Conservation (phyloP, 352 stramenopile genomes). For the Phytophthora rubi region DNA sequence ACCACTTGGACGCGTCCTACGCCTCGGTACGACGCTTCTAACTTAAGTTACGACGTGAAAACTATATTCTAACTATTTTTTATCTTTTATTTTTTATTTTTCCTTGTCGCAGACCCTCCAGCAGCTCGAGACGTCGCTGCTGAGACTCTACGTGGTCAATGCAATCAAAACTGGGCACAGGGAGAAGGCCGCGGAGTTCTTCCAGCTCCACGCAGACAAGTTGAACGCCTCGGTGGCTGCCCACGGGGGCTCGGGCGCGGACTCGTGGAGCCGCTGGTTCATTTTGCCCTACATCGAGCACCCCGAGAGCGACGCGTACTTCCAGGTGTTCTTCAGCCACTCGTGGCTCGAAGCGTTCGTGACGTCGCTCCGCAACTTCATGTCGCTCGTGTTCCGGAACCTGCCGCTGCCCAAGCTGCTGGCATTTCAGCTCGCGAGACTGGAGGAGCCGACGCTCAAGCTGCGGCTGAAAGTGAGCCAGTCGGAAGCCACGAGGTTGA, state of each 20-base stretch:
- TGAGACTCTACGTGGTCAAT: constrained; percentile 82
- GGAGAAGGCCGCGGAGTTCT: constrained; percentile 80
- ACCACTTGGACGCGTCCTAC: constrained; percentile 79
- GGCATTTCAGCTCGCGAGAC: constrained; percentile 69
- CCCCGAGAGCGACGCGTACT: constrained; percentile 77
- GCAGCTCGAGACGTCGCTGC: constrained; percentile 66
- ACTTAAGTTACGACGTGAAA: neutral
- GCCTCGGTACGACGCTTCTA: constrained; percentile 43
- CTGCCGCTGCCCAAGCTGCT: constrained; percentile 79
- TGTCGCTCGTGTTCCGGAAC: constrained; percentile 78
- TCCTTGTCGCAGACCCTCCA: constrained; percentile 56
- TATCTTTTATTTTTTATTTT: neutral
- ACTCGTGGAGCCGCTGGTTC: constrained; percentile 85
- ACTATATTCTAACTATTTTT: constrained; percentile 2
- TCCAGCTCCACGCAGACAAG: constrained; percentile 71
- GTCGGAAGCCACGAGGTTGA: constrained; percentile 71
- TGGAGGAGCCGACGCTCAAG: constrained; percentile 76
- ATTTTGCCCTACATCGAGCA: constrained; percentile 80
- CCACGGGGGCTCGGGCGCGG: constrained; percentile 22
- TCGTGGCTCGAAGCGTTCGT: constrained; percentile 78
- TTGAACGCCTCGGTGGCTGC: constrained; percentile 52
- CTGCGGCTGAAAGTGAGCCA: constrained; percentile 74
- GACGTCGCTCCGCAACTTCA: constrained; percentile 80
- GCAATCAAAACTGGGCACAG: constrained; percentile 71
- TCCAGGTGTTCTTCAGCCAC: constrained; percentile 77